These are phyloP conservation scores for Amylostereum chailletii DNA, from an alignment of 1,284 basidiomycete species.

Conservation along the genomic window DNA sequence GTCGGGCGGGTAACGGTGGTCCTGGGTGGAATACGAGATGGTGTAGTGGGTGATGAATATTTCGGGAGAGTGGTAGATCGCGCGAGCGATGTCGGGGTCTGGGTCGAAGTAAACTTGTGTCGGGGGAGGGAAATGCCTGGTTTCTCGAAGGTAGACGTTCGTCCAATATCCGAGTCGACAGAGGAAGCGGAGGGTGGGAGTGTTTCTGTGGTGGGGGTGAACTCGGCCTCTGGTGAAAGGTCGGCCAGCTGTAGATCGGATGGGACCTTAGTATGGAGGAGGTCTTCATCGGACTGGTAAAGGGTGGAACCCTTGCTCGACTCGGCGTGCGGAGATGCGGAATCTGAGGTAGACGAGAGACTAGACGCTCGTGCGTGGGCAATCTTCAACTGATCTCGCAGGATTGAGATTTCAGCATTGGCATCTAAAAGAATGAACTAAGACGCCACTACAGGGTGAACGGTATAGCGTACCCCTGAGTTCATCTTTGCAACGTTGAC, in stretches of 20 bases:
- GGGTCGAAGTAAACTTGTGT: constrained; percentile 30
- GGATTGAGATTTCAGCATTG: constrained; percentile 75
- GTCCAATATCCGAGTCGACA: constrained; percentile 28
- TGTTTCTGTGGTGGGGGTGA: constrained; percentile 15
- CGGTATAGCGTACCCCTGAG: constrained; percentile 63
- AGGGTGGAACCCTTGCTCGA: constrained; percentile 20
- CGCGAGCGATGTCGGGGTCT: constrained; percentile 34
- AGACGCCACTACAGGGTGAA: constrained; percentile 10
- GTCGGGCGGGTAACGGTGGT: constrained; percentile 35
- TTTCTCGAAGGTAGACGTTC: constrained; percentile 41
- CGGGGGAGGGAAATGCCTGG: constrained; percentile 40
- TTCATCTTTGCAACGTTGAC: constrained; percentile 89
- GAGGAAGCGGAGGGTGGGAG: constrained; percentile 29
- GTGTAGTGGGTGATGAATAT: constrained; percentile 33
- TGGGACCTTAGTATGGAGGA: constrained; percentile 48
- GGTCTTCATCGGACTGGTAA: constrained; percentile 39
- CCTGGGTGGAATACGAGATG: constrained; percentile 36
- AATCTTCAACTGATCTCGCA: constrained; percentile 64
- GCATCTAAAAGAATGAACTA: constrained; percentile 46
- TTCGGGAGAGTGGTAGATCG: constrained; percentile 47
- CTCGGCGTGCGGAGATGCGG: constrained; percentile 16
- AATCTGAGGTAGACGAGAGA: constrained; percentile 14
- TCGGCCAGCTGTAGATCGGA: constrained; percentile 56
- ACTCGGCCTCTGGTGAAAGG: constrained; percentile 35
- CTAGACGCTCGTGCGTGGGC: constrained; percentile 22